These are phyloP conservation scores for Porodaedalea pini DNA, from an alignment of 1,284 basidiomycete species.

Conservation along the genomic window DNA sequence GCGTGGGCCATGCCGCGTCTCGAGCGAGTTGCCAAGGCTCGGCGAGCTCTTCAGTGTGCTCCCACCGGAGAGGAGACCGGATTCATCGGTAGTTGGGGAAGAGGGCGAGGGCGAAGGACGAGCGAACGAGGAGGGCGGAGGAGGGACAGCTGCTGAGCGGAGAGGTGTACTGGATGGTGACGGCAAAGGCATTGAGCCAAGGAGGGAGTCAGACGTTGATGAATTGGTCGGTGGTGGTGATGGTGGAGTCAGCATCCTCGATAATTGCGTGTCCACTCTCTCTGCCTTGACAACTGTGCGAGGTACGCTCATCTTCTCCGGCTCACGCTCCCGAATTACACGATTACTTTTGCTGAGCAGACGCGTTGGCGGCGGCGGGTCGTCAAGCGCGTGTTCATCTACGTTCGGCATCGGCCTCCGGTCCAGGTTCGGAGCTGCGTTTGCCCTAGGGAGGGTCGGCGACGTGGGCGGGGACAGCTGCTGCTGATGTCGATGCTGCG, in stretches of 20 bases:
- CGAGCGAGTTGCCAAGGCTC: constrained; percentile 15
- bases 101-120: not conserved
- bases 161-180: not conserved
- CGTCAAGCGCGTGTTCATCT: not conserved
- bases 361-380: not conserved
- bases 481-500: constrained; percentile 4
- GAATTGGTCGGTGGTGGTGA: not conserved
- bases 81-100: not conserved
- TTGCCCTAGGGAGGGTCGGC: not conserved
- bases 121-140: not conserved
- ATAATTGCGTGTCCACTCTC: not conserved
- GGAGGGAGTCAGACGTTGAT: not conserved
- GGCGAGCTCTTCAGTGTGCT: not conserved
- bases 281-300: not conserved
- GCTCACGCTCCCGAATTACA: not conserved
- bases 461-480: constrained; percentile 7
- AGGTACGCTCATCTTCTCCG: not conserved
- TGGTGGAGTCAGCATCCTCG: not conserved
- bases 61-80: not conserved
- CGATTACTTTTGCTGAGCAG: not conserved
- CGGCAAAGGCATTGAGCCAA: not conserved
- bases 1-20: constrained; percentile 1
- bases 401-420: not conserved
- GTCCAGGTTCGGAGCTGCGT: not conserved
- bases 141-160: not conserved